Percentiles rank a stretch among this genome's conserved stretches.
Conservation (phyloP, 352 stramenopile species). For the Phytophthora sp. region DNA sequence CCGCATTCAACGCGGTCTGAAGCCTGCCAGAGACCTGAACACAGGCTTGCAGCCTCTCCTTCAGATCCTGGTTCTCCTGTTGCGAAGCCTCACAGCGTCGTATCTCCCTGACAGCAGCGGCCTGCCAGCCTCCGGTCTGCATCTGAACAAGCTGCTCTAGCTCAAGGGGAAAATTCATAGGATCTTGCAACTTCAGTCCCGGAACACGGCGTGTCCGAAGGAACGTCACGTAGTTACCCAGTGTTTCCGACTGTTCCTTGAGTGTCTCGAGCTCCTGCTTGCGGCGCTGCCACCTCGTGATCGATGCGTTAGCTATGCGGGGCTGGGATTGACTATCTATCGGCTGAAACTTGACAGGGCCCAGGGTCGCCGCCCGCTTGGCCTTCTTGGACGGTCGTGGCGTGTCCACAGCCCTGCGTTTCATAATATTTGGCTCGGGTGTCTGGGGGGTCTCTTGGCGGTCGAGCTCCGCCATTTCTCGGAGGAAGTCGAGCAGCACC, state of each 20-base stretch:
- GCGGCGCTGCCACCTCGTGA: slow-evolving; percentile 25
- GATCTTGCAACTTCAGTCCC: neutral
- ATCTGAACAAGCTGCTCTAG: slow-evolving; percentile 22
- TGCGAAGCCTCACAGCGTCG: slow-evolving; percentile 7
- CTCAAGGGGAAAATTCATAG: slow-evolving; percentile 3
- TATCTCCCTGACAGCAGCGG: slow-evolving; percentile 7
- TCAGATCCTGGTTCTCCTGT: slow-evolving; percentile 26
- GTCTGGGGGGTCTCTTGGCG: slow-evolving; percentile 27
- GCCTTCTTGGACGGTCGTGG: slow-evolving; percentile 8
- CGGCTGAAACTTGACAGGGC: neutral
- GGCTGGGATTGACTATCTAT: neutral
- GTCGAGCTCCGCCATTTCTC: slow-evolving; percentile 49
- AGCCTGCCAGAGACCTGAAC: slow-evolving; percentile 23
- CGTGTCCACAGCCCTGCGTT: slow-evolving; percentile 1
- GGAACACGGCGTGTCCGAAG: slow-evolving; percentile 6
- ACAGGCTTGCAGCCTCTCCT: slow-evolving; percentile 17
- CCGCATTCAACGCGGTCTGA: slow-evolving; percentile 19
- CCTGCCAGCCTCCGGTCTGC: slow-evolving; percentile 17
- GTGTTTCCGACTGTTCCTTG: slow-evolving; percentile 9
- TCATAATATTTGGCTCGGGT: slow-evolving; percentile 4
- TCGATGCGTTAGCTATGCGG: neutral
- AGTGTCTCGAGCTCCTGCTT: slow-evolving; percentile 32
- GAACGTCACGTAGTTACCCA: slow-evolving; percentile 15
- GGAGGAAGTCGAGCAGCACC: slow-evolving; percentile 33
- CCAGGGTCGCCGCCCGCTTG: neutral